Percentiles rank a stretch among this genome's conserved stretches.
phyloP scores from a whole-genome alignment of 2,329 filamentous ascomycete genomes.

The Aspergillus ruber region DNA sequence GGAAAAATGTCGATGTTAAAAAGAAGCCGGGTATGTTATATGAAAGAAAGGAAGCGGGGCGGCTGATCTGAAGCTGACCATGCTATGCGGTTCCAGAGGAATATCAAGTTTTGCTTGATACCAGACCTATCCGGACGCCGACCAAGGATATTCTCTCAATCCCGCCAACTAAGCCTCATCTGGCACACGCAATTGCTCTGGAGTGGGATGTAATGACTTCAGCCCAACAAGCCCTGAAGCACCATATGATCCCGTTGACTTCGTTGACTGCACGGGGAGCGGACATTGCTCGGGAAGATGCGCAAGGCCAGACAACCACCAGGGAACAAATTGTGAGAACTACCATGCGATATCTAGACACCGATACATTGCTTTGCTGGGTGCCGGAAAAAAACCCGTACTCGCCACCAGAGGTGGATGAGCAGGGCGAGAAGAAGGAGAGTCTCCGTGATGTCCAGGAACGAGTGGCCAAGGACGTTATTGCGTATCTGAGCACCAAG shows the following conservation, averaged over 20 bases:
- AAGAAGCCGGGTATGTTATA: constrained; percentile 54
- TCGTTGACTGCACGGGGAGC: constrained; percentile 75
- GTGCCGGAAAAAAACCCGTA: constrained; percentile 52
- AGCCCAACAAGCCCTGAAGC: constrained; percentile 74
- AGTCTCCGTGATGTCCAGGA: constrained; percentile 68
- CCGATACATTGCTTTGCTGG: constrained; percentile 91
- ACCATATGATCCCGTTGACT: constrained; percentile 85
- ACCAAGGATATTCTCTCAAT: constrained; percentile 66
- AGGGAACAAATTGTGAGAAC: constrained; percentile 60
- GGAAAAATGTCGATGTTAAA: constrained; percentile 72
- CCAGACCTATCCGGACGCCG: constrained; percentile 70
- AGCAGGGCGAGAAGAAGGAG: constrained; percentile 44
- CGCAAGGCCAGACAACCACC: constrained; percentile 43
- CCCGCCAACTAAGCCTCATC: constrained; percentile 67
- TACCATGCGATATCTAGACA: constrained; percentile 80
- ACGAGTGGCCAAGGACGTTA: constrained; percentile 61
- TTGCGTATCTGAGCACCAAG: constrained; percentile 61
- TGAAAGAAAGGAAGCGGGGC: no score
- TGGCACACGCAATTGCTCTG: constrained; percentile 77
- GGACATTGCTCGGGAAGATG: constrained; percentile 69
- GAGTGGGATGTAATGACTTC: constrained; percentile 88
- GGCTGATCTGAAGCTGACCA: no score
- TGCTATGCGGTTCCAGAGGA: constrained; percentile 33
- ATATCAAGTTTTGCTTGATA: constrained; percentile 66
- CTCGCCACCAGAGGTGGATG: constrained; percentile 45